Base-by-base conservation (phyloP, 2,329 filamentous ascomycete genomes). In the Neofusicoccum umdonicola region DNA sequence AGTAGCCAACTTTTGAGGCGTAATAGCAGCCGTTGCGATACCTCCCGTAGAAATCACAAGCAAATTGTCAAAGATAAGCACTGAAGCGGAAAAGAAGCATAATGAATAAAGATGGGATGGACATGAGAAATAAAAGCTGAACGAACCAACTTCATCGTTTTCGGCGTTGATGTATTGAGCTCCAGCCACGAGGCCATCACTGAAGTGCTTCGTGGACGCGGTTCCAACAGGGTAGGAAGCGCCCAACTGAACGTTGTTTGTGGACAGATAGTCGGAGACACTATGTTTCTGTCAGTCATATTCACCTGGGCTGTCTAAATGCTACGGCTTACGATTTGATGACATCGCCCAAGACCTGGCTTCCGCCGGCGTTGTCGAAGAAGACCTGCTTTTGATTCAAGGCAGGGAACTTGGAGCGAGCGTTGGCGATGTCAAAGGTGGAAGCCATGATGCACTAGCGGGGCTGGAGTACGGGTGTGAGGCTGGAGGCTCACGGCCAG, bases 321-420 rank as follows among this genome's bases (percentile, higher is more conserved):
- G 34, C 48, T 7, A 22, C 31, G 7, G 76, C 83, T 77, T 74
- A 90, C 87, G 85, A 83, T 63, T 90, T 84, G 65, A 89, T 87
- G 15, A 91, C 91, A 15, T 83, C 80, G 31, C 84, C 85, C 3
- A 93, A 78, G 1, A 86, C 83, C 71, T 93, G 90, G 71, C 87
- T 91, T 42, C 90, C 90, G 17, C 90, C 90, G 11, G 90, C 91
- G 72, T 93, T 93, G 72, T 94, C 90, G 68, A 93, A 85, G 73
- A 85, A 92, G 57, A 93, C 82, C 71, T 92, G 89, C 52, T 87
- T 80, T 66, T 87, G 82, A 45, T 83, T 77, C 44, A 93, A 76
- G 13, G 90, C 88, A 39, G 90, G 90, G 78, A 93, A 93, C 62
- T 83, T 81, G 66, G 82, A 79, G 66, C 88, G 83, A 35, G 84